Base-by-base conservation (phyloP, 2,329 filamentous ascomycete species). In the Akanthomyces uredinophilus region DNA sequence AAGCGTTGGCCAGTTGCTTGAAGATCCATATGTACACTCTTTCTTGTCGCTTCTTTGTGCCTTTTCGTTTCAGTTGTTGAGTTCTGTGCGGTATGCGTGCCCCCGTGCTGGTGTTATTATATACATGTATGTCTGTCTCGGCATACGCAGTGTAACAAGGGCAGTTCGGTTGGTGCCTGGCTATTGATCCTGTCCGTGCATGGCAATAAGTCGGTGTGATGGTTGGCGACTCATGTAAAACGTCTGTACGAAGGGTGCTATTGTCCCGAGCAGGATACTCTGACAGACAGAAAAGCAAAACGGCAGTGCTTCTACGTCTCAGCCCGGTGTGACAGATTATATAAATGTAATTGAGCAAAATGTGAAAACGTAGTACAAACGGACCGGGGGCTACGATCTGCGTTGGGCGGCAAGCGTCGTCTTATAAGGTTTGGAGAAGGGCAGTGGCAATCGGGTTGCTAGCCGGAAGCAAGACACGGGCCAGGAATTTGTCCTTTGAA, bases 1-100 rank as follows among this genome's bases (percentile, higher is more conserved):
- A 58, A 58, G 32, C 60, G 60, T 52, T 58, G 60, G 29, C 54
- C 60, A 14, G 60, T 62, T 57, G 60, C 53, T 39, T 16, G 41
- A 29, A 47, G 60, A 51, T 44, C 60, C 60, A 62, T 62, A 51
- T 52, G 60, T 27, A 39, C n/a, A n/a, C 59, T 52, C 22, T 57
- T 43, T 32, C 18, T 18, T n/a, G 18, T 27, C 13, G 20, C 24
- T 16, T 13, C 11, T 35, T 5, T 35, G 49, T 37, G 11, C n/a
- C 6, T 16, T 20, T 18, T 39, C 10, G 10, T 8, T 24, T 20
- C 44, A 46, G n/a, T 18, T 46, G 43, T 22, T 56, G 53, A 44
- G 27, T 11, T 4, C 7, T 11, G 39, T 22, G 53, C 35, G 27
- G 22, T 24, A 41, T 50, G 35, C 50, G 20, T 50, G 18, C 35